These are phyloP conservation scores for Rheum nobile DNA, from an alignment of 148 eudicot genomes.

Conservation along the genomic window DNA sequence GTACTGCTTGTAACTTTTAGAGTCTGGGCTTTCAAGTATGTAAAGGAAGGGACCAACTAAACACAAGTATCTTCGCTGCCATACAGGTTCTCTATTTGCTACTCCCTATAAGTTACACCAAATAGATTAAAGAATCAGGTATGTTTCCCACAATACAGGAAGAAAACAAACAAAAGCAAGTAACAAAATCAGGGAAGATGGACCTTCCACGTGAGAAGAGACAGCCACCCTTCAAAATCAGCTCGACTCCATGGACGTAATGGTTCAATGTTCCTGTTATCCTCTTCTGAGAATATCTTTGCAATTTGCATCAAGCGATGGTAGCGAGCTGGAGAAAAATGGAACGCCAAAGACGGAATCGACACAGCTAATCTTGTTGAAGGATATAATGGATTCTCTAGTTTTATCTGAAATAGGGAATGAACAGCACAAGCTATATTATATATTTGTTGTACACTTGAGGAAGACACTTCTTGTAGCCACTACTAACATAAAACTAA, in stretches of 20 bases:
- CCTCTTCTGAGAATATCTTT: conserved; percentile 52
- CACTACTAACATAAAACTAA: not conserved
- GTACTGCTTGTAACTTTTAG: conserved; percentile 75
- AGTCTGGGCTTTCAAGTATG: conserved; percentile 61
- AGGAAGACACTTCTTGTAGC: not conserved
- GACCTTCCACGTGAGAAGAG: conserved; percentile 85
- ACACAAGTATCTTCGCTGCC: conserved; percentile 86
- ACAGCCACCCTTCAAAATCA: conserved; percentile 93
- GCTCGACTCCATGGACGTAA: conserved; percentile 76
- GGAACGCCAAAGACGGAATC: conserved; percentile 78
- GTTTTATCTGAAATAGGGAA: conserved; percentile 39
- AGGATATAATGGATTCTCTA: conserved; percentile 62
- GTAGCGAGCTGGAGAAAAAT: conserved; percentile 96
- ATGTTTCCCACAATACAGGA: conserved; percentile 3
- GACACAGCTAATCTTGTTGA: conserved; percentile 84
- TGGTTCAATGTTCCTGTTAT: conserved; percentile 27
- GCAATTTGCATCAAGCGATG: conserved; percentile 90
- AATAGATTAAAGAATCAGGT: conserved; percentile 6
- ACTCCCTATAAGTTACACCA: conserved; percentile 50
- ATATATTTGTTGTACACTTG: not conserved
- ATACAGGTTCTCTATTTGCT: conserved; percentile 86
- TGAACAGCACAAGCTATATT: not conserved
- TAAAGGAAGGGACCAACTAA: conserved; percentile 84
- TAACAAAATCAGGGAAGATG: not conserved
- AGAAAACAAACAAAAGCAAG: conserved; percentile 1